Conservation (phyloP, 352 stramenopile species). For the Pythium folliculosum region DNA sequence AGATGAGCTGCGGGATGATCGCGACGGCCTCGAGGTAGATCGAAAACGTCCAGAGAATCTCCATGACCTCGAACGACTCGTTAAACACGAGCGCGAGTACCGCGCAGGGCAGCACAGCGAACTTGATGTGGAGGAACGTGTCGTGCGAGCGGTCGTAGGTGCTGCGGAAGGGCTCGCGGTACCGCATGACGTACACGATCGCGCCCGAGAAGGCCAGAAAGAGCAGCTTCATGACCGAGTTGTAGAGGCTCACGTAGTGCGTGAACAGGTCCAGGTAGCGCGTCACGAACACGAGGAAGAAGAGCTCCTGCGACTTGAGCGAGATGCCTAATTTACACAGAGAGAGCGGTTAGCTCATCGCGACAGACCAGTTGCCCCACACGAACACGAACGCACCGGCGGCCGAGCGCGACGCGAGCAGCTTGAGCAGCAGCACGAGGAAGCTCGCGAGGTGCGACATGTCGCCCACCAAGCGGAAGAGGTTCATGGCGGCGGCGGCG, state of each 20-base stretch:
- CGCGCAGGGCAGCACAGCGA: slow-evolving; percentile 95
- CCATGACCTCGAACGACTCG: slow-evolving; percentile 89
- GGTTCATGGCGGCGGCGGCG: slow-evolving; percentile 85
- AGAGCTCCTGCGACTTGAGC: slow-evolving; percentile 99
- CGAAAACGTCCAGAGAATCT: slow-evolving; percentile 98
- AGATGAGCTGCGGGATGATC: slow-evolving; percentile 99
- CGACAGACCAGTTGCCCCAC: no score
- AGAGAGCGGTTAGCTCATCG: not conserved
- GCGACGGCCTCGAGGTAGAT: slow-evolving; percentile 99
- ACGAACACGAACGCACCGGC: slow-evolving; percentile 51
- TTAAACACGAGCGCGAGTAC: slow-evolving; percentile 96
- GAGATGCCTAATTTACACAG: slow-evolving; percentile 89
- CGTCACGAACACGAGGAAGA: slow-evolving; percentile 98
- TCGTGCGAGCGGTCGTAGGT: slow-evolving; percentile 99
- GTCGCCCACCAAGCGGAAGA: slow-evolving; percentile 98
- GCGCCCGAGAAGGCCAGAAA: slow-evolving; percentile 96
- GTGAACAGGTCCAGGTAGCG: slow-evolving; percentile 99
- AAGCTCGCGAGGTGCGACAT: slow-evolving; percentile 99
- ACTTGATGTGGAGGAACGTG: slow-evolving; percentile 98
- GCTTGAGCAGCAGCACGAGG: slow-evolving; percentile 97
- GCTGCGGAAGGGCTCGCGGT: slow-evolving; percentile 94
- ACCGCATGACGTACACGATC: slow-evolving; percentile 99
- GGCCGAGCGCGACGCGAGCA: slow-evolving; percentile 86
- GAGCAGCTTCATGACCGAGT: slow-evolving; percentile 98
- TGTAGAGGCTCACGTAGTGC: slow-evolving; percentile 96